Conservation (phyloP, 140 eudicot genomes). For the Flaveria floridana region DNA sequence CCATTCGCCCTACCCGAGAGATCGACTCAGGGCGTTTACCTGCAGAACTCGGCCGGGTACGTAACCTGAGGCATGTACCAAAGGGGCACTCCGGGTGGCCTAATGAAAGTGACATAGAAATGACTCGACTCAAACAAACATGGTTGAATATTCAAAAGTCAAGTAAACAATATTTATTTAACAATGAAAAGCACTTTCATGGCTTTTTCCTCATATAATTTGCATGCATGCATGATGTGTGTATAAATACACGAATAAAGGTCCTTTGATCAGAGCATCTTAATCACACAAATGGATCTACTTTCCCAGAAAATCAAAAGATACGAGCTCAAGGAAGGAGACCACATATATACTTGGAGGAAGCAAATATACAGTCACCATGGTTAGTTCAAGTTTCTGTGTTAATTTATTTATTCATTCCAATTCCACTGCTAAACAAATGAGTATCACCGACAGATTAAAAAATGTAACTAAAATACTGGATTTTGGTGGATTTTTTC, state of each 20-base stretch:
- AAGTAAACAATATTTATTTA: background rate
- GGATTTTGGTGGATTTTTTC: too few relatives aligned
- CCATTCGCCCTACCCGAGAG: too few relatives aligned
- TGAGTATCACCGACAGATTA: too few relatives aligned
- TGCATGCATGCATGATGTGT: background rate
- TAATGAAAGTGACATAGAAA: too few relatives aligned
- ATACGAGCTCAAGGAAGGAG: constrained; percentile 2
- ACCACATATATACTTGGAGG: constrained; percentile 23
- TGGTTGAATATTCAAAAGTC: background rate
- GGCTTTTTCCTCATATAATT: background rate
- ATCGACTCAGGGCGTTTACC: too few relatives aligned
- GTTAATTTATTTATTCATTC: background rate
- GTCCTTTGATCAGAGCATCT: background rate
- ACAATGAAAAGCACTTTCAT: background rate
- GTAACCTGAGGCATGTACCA: too few relatives aligned
- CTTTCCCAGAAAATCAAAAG: constrained; percentile 8
- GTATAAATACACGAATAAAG: background rate
- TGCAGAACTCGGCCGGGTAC: too few relatives aligned
- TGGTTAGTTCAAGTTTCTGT: background rate
- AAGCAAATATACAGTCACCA: constrained; percentile 16
- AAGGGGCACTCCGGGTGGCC: too few relatives aligned
- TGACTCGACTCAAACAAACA: background rate
- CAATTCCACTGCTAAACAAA: background rate
- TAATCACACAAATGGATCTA: background rate
- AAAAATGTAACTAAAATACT: too few relatives aligned